Conservation (phyloP, 352 stramenopile species). For the Pythium graminicola region DNA sequence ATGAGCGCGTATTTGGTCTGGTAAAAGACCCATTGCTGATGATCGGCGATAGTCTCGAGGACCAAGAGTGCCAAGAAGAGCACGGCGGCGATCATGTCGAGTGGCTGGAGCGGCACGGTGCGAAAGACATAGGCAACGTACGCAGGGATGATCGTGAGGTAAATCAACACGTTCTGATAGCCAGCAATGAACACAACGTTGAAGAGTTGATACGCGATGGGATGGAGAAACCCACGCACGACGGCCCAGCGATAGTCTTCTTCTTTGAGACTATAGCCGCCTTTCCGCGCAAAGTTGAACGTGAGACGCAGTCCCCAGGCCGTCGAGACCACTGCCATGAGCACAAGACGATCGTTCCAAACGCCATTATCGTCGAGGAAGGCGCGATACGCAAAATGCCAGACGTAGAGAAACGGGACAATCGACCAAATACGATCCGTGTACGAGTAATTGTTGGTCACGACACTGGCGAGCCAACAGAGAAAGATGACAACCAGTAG, state of each 20-base stretch:
- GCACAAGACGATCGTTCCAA: slow-evolving; percentile 49
- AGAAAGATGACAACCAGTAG: slow-evolving; percentile 34
- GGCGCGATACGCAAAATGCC: slow-evolving; percentile 63
- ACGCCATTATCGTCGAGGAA: slow-evolving; percentile 43
- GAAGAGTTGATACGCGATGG: slow-evolving; percentile 82
- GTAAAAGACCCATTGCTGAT: slow-evolving; percentile 92
- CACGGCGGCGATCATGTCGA: slow-evolving; percentile 55
- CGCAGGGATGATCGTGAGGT: slow-evolving; percentile 67
- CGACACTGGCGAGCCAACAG: slow-evolving; percentile 54
- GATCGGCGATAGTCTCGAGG: slow-evolving; percentile 85
- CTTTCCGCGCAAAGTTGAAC: slow-evolving; percentile 90
- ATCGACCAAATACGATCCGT: slow-evolving; percentile 92
- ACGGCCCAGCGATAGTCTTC: slow-evolving; percentile 92
- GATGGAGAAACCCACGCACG: slow-evolving; percentile 74
- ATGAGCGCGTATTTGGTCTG: slow-evolving; percentile 72
- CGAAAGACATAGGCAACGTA: slow-evolving; percentile 58
- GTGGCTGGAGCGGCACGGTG: slow-evolving; percentile 36
- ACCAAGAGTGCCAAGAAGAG: slow-evolving; percentile 68
- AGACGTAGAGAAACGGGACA: slow-evolving; percentile 80
- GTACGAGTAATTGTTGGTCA: slow-evolving; percentile 88
- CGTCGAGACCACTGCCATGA: slow-evolving; percentile 80
- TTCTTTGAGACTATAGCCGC: slow-evolving; percentile 84
- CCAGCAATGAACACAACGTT: slow-evolving; percentile 89
- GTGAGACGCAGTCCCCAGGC: slow-evolving; percentile 85
- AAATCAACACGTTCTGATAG: slow-evolving; percentile 86